Conservation (phyloP, 371 early-diverging fungal species). For the Syncephalastrum racemosum region DNA sequence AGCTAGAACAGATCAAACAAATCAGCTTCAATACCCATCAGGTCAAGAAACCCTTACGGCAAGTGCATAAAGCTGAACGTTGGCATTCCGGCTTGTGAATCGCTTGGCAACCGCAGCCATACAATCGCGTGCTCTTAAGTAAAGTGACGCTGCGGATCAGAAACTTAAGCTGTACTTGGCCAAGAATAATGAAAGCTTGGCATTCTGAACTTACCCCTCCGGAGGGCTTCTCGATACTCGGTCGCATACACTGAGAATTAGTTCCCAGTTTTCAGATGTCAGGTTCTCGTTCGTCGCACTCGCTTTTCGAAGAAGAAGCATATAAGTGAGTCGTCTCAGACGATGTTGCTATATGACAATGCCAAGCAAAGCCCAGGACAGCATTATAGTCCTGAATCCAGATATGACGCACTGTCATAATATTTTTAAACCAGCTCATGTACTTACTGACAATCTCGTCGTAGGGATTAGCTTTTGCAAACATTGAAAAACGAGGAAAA, state of each 20-base stretch:
- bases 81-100: constrained; percentile 77
- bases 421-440: no score
- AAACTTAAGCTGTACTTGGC: constrained; percentile 1
- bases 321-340: constrained; percentile 5
- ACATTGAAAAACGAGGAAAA: constrained; percentile 37
- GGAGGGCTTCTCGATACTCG: constrained; percentile 60
- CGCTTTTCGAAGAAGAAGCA: constrained; percentile 39
- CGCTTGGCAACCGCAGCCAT: constrained; percentile 76
- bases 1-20: constrained; percentile 39
- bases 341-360: not conserved
- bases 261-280: constrained; percentile 92
- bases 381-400: not conserved
- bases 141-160: not conserved
- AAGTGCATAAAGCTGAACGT: constrained; percentile 79
- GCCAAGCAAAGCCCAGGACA: not conserved
- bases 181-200: not conserved
- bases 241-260: constrained; percentile 88
- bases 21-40: not conserved
- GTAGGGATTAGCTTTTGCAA: constrained; percentile 59
- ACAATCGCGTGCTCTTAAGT: constrained; percentile 69
- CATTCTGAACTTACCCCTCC: constrained; percentile 35
- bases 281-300: constrained; percentile 90
- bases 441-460: constrained; percentile 64
- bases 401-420: not conserved
- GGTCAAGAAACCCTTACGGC: constrained; percentile 48